These are phyloP conservation scores for Capronia coronata DNA, from an alignment of 2,329 filamentous ascomycete species.

Conservation along the genomic window DNA sequence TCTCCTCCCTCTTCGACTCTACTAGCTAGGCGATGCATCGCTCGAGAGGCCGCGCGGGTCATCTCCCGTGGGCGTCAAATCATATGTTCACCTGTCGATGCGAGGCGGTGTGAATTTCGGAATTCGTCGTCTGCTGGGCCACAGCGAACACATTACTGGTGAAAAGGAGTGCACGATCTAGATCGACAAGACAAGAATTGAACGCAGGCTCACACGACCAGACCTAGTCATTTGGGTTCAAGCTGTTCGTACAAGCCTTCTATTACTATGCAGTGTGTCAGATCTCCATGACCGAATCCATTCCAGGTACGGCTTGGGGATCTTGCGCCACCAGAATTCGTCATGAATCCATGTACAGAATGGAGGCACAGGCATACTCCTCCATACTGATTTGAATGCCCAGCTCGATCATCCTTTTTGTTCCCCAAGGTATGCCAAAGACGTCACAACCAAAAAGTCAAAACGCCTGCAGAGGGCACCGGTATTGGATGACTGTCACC, in stretches of 20 bases:
- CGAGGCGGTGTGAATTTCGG: too few species aligned
- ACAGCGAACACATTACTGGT: too few species aligned
- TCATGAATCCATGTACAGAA: slow-evolving; percentile 12
- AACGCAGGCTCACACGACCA: not conserved
- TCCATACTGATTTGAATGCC: not conserved
- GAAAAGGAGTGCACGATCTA: too few species aligned
- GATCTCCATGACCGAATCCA: slow-evolving; percentile 8
- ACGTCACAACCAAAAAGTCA: slow-evolving; percentile 2
- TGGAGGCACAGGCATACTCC: not conserved
- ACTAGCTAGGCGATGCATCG: too few species aligned
- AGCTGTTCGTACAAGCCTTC: slow-evolving; percentile 22
- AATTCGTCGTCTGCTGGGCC: too few species aligned
- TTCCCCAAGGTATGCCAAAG: slow-evolving; percentile 10
- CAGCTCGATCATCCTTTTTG: slow-evolving; percentile 7
- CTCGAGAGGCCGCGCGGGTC: too few species aligned
- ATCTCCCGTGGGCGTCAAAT: too few species aligned
- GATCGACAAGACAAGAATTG: not conserved
- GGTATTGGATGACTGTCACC: slow-evolving; percentile 3
- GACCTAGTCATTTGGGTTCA: not conserved
- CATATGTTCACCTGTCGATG: too few species aligned
- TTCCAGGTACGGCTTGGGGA: not conserved
- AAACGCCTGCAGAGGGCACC: slow-evolving; percentile 5
- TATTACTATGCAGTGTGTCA: slow-evolving; percentile 24
- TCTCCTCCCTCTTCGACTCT: not conserved
- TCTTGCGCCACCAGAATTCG: slow-evolving; percentile 3